Evolutionary conservation across 176 grass and related monocot species (phyloP).

Genomic region (Carex littledalei): DNA sequence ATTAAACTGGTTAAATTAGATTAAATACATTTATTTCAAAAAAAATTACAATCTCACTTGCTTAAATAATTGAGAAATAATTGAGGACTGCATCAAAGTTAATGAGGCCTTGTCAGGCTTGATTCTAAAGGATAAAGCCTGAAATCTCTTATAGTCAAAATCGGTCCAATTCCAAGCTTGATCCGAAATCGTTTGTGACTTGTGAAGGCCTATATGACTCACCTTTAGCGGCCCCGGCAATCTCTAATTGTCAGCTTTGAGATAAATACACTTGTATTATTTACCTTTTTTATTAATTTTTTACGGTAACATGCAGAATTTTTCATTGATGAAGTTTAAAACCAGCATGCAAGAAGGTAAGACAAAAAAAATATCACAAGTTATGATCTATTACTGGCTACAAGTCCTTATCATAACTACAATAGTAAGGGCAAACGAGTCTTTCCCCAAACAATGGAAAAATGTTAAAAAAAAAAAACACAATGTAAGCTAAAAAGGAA

Average conservation of each 20-base stretch:
- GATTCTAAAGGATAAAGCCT: not conserved
- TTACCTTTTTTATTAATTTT: not conserved
- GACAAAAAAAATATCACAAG: not conserved
- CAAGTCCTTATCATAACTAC: not conserved
- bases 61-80: not conserved
- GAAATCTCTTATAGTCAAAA: not conserved
- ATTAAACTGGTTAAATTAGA: not conserved
- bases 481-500: not conserved
- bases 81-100: not conserved
- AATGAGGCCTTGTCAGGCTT: not conserved
- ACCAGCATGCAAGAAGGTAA: not conserved
- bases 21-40: not conserved
- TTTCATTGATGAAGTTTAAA: not conserved
- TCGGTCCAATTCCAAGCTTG: not conserved
- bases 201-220: not conserved
- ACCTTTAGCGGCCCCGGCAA: not conserved
- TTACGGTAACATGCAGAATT: not conserved
- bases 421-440: not conserved
- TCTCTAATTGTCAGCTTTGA: not conserved
- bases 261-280: too few species aligned
- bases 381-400: not conserved
- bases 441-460: not conserved
- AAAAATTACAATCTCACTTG: not conserved
- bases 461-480: not conserved
- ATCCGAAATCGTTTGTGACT: not conserved